Conservation (phyloP, 257 asterid genomes). For the Eustoma russellianum region DNA sequence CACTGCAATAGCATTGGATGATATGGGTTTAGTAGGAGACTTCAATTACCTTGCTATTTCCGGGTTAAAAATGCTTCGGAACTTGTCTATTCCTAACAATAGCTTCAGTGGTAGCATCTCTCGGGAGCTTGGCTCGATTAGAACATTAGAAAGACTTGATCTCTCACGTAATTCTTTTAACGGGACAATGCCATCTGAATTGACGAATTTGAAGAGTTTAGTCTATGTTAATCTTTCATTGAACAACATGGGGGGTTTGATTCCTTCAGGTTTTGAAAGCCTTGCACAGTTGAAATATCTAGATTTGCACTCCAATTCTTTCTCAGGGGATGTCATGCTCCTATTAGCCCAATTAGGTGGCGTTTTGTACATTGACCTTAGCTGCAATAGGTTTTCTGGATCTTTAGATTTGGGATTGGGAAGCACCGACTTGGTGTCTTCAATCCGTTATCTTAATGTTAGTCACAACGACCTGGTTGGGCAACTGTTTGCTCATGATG, state of each 20-base stretch:
- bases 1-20: constrained; percentile 45
- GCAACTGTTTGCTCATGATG: constrained; percentile 75
- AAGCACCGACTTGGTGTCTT: constrained; percentile 43
- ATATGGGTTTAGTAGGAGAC: constrained; percentile 48
- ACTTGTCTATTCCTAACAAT: constrained; percentile 52
- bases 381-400: constrained; percentile 61
- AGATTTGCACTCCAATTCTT: constrained; percentile 58
- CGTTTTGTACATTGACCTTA: constrained; percentile 48
- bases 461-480: constrained; percentile 57
- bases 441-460: constrained; percentile 46
- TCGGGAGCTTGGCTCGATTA: constrained; percentile 37
- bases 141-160: constrained; percentile 41
- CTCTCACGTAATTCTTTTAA: constrained; percentile 47
- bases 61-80: constrained; percentile 45
- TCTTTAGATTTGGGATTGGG: constrained; percentile 56
- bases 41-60: constrained; percentile 47
- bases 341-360: constrained; percentile 44
- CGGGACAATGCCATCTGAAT: constrained; percentile 43
- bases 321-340: constrained; percentile 52
- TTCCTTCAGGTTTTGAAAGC: constrained; percentile 41
- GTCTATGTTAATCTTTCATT: constrained; percentile 36
- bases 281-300: constrained; percentile 44
- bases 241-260: constrained; percentile 37
- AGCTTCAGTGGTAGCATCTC: constrained; percentile 47
- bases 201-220: constrained; percentile 31